A percentile compares a stretch with the other conserved stretches of the same genome.
Conservation (phyloP, 1,284 basidiomycete genomes). For the Pholiota adiposa region DNA sequence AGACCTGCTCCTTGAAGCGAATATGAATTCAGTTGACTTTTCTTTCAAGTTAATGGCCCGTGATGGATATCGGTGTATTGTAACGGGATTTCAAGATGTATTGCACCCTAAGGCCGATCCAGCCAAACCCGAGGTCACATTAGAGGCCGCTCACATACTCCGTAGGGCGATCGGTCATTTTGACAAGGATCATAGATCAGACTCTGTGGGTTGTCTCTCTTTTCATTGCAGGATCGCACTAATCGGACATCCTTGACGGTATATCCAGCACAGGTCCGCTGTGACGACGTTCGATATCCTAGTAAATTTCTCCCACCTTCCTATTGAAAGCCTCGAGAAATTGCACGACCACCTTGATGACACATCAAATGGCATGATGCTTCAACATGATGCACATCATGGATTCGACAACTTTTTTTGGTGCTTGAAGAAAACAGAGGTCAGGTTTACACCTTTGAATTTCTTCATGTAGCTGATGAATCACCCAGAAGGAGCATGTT, state of each 20-base stretch:
- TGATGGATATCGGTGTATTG: slow-evolving; percentile 16
- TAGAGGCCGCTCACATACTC: slow-evolving; percentile 9
- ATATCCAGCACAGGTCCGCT: slow-evolving; percentile 12
- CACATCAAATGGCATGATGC: slow-evolving; percentile 15
- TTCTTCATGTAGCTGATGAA: slow-evolving; percentile 5
- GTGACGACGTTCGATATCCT: slow-evolving; percentile 14
- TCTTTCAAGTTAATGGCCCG: slow-evolving; percentile 12
- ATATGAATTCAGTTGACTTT: slow-evolving; percentile 9
- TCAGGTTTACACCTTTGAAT: slow-evolving; percentile 3
- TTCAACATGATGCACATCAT: slow-evolving; percentile 7
- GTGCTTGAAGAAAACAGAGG: slow-evolving; percentile 18
- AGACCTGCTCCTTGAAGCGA: background rate
- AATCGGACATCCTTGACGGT: background rate
- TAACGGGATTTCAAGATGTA: slow-evolving; percentile 12
- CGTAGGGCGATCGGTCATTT: slow-evolving; percentile 6
- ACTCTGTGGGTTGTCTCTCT: slow-evolving; percentile 8
- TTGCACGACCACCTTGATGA: slow-evolving; percentile 7
- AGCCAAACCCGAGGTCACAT: background rate
- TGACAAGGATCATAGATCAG: slow-evolving; percentile 3
- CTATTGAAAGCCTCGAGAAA: slow-evolving; percentile 7
- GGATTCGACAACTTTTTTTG: slow-evolving; percentile 14
- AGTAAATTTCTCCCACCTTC: slow-evolving; percentile 10
- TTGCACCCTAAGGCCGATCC: slow-evolving; percentile 5
- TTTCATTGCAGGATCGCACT: background rate
- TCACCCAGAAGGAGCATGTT: slow-evolving; percentile 8